Evolutionary conservation across 257 asterid species (phyloP).

Genomic region (Solanum lycopersicoides): DNA sequence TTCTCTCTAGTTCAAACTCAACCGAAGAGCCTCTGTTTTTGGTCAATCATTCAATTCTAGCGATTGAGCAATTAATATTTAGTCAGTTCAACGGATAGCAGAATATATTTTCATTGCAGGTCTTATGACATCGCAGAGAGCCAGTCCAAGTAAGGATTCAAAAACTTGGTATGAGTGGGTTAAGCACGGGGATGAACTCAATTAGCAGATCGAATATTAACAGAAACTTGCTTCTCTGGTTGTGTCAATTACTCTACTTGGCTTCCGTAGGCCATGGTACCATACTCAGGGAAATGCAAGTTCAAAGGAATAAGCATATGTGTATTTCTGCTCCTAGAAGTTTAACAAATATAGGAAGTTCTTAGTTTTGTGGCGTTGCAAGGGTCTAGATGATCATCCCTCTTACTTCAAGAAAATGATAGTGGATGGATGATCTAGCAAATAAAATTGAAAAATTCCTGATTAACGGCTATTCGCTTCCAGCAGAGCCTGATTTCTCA

Average conservation of each 20-base stretch:
- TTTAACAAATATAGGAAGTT: not conserved
- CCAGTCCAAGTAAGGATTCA: not conserved
- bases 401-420: not conserved
- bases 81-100: not conserved
- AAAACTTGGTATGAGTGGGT: not conserved
- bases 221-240: not conserved
- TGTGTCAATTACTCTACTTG: not conserved
- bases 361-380: not conserved
- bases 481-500: not conserved
- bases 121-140: not conserved
- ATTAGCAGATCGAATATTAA: not conserved
- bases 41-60: not conserved
- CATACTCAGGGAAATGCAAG: not conserved
- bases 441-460: not conserved
- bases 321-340: not conserved
- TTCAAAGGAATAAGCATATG: not conserved
- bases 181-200: not conserved
- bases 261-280: not conserved
- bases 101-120: not conserved
- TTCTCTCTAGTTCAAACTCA: not conserved
- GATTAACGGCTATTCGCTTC: not conserved
- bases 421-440: not conserved
- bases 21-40: not conserved
- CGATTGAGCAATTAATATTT: not conserved
- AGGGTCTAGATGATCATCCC: not conserved